phyloP scores from a whole-genome alignment of 768 basidiomycete genomes.

The Rhodocollybia butyracea region DNA sequence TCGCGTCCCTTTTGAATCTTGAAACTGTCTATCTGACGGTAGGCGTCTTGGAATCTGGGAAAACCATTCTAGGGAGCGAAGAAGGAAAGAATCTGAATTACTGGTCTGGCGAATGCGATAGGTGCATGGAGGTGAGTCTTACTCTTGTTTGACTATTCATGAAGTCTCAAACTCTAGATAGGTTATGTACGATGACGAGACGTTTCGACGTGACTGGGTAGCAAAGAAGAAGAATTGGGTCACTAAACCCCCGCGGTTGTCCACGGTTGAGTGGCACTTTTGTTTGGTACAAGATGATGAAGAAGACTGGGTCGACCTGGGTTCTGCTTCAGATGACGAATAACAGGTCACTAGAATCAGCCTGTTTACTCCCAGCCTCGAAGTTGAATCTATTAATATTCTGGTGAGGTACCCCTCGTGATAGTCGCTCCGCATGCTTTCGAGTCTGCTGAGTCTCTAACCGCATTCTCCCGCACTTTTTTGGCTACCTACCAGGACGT shows the following conservation, averaged over 20 bases:
- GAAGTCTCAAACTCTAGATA: neutral
- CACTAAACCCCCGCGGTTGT: neutral
- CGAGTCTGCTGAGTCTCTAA: neutral
- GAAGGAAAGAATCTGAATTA: neutral
- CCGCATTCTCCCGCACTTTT: neutral
- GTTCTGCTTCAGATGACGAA: too few species aligned
- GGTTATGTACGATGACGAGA: slow-evolving; percentile 4
- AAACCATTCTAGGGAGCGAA: neutral
- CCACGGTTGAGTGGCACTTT: neutral
- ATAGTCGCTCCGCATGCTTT: neutral
- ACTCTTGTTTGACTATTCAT: neutral
- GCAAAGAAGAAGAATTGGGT: neutral
- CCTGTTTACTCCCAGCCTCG: too few species aligned
- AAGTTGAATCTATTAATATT: neutral
- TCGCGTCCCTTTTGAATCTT: neutral
- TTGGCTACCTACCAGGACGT: neutral
- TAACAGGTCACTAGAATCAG: too few species aligned
- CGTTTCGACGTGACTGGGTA: neutral
- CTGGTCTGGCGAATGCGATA: slow-evolving; percentile 4
- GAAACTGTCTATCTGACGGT: slow-evolving; percentile 1
- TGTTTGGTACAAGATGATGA: neutral
- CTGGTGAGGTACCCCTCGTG: neutral
- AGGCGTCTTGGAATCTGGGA: neutral
- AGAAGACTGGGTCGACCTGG: neutral
- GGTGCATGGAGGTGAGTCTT: neutral